These are phyloP conservation scores for Thamnidium elegans DNA, from an alignment of 192 early-diverging fungal genomes.

Conservation along the genomic window DNA sequence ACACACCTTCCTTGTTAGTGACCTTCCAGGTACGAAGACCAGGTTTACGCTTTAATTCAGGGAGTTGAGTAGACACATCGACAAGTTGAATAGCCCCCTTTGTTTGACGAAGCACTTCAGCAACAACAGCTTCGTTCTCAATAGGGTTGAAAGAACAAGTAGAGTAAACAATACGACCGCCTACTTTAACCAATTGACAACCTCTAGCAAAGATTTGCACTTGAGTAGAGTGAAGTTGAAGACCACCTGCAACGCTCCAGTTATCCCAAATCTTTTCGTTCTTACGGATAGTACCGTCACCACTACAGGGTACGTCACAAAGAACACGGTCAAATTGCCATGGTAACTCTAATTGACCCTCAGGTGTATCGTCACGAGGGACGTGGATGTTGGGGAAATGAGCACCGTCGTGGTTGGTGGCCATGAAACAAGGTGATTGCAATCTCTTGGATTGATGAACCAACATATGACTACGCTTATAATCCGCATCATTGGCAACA, in stretches of 20 bases:
- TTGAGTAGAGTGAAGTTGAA: conserved; percentile 84
- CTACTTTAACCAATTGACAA: conserved; percentile 82
- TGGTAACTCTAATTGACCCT: not conserved
- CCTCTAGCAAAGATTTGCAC: conserved; percentile 85
- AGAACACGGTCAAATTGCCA: conserved; percentile 94
- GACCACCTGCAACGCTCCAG: conserved; percentile 75
- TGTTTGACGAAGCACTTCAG: conserved; percentile 65
- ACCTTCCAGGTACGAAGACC: conserved; percentile 90
- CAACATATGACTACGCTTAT: conserved; percentile 87
- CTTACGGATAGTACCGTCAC: conserved; percentile 97
- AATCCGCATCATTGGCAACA: conserved; percentile 96
- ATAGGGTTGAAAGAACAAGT: conserved; percentile 98
- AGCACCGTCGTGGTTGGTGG: conserved; percentile 95
- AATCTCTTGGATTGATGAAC: conserved; percentile 95
- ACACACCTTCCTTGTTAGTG: conserved; percentile 66
- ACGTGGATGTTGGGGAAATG: conserved; percentile 76
- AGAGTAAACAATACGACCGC: conserved; percentile 94
- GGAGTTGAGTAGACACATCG: conserved; percentile 83
- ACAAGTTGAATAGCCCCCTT: conserved; percentile 75
- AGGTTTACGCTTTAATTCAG: conserved; percentile 72
- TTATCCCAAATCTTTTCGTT: conserved; percentile 89
- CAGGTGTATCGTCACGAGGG: not conserved
- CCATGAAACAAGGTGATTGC: conserved; percentile 87
- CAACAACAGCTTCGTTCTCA: conserved; percentile 96
- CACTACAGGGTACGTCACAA: conserved; percentile 95